Conservation (phyloP, 2,329 filamentous ascomycete species). For the Rutstroemia sp. region DNA sequence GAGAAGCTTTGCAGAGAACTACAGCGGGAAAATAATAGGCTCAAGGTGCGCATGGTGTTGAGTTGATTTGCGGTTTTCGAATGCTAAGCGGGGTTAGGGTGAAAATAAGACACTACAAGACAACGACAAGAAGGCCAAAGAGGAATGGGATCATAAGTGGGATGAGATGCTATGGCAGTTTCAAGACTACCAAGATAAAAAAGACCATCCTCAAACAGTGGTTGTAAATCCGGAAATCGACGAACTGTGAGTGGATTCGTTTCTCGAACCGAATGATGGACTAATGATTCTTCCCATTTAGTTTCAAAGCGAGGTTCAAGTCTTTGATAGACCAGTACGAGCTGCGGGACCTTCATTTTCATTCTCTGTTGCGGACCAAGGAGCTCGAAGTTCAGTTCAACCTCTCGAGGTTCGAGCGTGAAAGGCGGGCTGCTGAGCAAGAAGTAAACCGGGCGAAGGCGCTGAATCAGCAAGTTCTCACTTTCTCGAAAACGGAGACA, state of each 20-base stretch:
- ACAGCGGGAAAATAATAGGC: slow-evolving; percentile 94
- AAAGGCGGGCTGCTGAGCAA: slow-evolving; percentile 79
- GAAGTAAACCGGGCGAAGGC: slow-evolving; percentile 76
- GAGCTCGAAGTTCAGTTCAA: slow-evolving; percentile 94
- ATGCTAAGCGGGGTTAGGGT: slow-evolving; percentile 45
- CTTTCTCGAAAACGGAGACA: slow-evolving; percentile 91
- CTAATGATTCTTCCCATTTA: slow-evolving; percentile 40
- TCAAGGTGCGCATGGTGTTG: slow-evolving; percentile 59
- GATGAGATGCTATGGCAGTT: slow-evolving; percentile 75
- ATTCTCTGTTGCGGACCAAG: slow-evolving; percentile 84
- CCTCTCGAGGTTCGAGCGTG: slow-evolving; percentile 78
- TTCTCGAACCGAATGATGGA: slow-evolving; percentile 5
- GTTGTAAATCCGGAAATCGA: slow-evolving; percentile 82
- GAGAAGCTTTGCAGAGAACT: slow-evolving; percentile 94
- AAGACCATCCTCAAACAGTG: slow-evolving; percentile 73
- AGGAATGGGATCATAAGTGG: slow-evolving; percentile 78
- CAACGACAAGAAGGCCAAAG: slow-evolving; percentile 72
- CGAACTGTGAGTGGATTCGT: slow-evolving; percentile 54
- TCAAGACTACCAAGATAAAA: slow-evolving; percentile 81
- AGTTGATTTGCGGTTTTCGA: slow-evolving; percentile 6
- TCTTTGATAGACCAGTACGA: slow-evolving; percentile 97
- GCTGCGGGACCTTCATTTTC: slow-evolving; percentile 87
- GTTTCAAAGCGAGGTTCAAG: slow-evolving; percentile 82
- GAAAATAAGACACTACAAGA: slow-evolving; percentile 91
- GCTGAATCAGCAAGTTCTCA: slow-evolving; percentile 84